A percentile compares a stretch with the other conserved stretches of the same genome.
phyloP scores from a whole-genome alignment of 306 rosid genomes.

The Cucumis cinereus region DNA sequence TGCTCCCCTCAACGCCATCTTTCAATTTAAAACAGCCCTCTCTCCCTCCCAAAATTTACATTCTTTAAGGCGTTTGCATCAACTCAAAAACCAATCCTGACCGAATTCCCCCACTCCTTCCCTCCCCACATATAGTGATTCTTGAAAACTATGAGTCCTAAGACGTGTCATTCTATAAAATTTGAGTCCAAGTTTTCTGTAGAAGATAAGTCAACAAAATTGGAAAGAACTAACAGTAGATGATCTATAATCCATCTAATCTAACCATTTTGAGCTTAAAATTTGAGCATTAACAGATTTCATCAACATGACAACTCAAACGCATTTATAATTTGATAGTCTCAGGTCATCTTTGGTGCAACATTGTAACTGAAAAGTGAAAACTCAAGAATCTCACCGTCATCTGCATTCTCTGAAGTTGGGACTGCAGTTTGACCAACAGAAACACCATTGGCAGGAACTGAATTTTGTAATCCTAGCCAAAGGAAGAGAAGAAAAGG shows the following conservation, averaged over 20 bases:
- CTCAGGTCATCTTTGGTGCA: not conserved
- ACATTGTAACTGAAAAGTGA: not conserved
- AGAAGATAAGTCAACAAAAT: not conserved
- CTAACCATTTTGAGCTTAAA: not conserved
- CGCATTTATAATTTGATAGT: not conserved
- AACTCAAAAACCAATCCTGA: not conserved
- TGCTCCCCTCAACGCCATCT: not conserved
- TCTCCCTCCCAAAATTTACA: not conserved
- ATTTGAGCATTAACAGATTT: not conserved
- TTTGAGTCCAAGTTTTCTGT: not conserved
- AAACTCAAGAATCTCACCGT: constrained; percentile 40
- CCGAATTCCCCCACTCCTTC: not conserved
- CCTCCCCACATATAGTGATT: not conserved
- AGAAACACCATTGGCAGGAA: constrained; percentile 17
- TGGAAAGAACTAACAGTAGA: not conserved
- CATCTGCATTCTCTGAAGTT: constrained; percentile 44
- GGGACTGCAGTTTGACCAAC: constrained; percentile 48
- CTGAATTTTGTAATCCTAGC: constrained; percentile 8
- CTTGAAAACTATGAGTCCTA: not conserved
- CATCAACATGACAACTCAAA: not conserved
- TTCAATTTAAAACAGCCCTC: not conserved
- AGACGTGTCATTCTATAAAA: not conserved
- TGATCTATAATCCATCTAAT: not conserved
- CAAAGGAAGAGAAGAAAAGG: not conserved
- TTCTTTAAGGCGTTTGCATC: not conserved